phyloP scores from a whole-genome alignment of 1,284 basidiomycete genomes.

The Spongispora temasekensis region DNA sequence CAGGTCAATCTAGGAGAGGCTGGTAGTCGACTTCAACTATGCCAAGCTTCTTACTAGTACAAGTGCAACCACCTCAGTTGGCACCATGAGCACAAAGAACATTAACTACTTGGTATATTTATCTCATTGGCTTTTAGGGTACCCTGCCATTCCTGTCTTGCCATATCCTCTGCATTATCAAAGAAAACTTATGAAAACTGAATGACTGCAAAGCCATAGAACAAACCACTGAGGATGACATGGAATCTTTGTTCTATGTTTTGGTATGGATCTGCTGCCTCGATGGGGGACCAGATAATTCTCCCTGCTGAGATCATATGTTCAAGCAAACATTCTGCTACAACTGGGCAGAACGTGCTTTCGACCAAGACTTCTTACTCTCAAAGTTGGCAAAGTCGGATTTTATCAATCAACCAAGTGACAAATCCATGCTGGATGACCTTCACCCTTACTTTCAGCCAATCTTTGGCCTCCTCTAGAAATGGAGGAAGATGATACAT shows the following conservation, averaged over 20 bases:
- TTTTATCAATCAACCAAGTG: not conserved
- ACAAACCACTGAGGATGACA: not conserved
- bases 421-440: not conserved
- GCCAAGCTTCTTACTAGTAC: too few species aligned
- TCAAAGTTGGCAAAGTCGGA: not conserved
- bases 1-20: too few species aligned
- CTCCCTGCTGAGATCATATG: not conserved
- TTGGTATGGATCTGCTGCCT: not conserved
- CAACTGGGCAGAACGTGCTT: not conserved
- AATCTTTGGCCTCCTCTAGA: not conserved
- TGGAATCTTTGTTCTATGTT: not conserved
- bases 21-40: too few species aligned
- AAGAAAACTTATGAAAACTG: not conserved
- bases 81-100: not conserved
- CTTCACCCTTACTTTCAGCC: not conserved
- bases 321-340: not conserved
- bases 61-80: too few species aligned
- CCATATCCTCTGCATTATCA: not conserved
- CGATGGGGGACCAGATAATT: not conserved
- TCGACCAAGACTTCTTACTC: not conserved
- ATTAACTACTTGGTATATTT: not conserved
- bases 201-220: not conserved
- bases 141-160: not conserved
- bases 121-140: not conserved
- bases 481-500: not conserved